Conservation (phyloP, 768 basidiomycete species). For the Tylopilus sp. region DNA sequence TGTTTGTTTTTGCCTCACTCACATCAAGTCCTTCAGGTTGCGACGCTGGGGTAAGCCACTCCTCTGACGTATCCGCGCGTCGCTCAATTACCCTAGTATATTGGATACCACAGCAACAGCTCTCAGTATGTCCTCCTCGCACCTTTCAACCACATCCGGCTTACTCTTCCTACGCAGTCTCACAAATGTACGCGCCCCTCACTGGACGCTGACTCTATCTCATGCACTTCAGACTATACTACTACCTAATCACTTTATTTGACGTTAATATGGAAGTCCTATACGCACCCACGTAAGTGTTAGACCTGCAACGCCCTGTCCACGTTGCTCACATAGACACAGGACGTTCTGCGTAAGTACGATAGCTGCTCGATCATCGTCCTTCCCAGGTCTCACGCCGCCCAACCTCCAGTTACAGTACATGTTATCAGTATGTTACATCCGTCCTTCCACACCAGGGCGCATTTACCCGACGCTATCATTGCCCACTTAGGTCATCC, state of each 20-base stretch:
- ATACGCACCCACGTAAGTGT: slow-evolving; percentile 26
- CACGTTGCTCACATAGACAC: slow-evolving; percentile 1
- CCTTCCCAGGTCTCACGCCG: background rate
- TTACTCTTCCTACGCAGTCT: slow-evolving; percentile 19
- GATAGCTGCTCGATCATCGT: background rate
- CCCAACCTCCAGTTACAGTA: slow-evolving; percentile 22
- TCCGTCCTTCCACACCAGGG: too few relatives aligned
- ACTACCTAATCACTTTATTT: slow-evolving; percentile 26
- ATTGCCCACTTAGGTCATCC: slow-evolving; percentile 16
- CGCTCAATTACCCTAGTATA: slow-evolving; percentile 6
- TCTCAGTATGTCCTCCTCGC: slow-evolving; percentile 18
- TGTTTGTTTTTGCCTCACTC: background rate
- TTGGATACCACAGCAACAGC: slow-evolving; percentile 26
- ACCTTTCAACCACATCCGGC: background rate
- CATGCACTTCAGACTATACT: slow-evolving; percentile 24
- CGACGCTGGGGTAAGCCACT: slow-evolving; percentile 16
- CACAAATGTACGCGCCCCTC: slow-evolving; percentile 21
- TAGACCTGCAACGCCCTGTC: too few relatives aligned
- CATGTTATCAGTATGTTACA: slow-evolving; percentile 22
- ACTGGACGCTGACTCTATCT: background rate
- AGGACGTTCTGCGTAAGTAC: slow-evolving; percentile 32
- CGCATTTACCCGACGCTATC: background rate
- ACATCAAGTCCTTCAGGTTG: slow-evolving; percentile 16
- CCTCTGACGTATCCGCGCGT: background rate
- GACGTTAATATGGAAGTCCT: slow-evolving; percentile 21